These are phyloP conservation scores for Cryptococcus sp. DNA, from an alignment of 1,284 basidiomycete species.

Conservation along the genomic window DNA sequence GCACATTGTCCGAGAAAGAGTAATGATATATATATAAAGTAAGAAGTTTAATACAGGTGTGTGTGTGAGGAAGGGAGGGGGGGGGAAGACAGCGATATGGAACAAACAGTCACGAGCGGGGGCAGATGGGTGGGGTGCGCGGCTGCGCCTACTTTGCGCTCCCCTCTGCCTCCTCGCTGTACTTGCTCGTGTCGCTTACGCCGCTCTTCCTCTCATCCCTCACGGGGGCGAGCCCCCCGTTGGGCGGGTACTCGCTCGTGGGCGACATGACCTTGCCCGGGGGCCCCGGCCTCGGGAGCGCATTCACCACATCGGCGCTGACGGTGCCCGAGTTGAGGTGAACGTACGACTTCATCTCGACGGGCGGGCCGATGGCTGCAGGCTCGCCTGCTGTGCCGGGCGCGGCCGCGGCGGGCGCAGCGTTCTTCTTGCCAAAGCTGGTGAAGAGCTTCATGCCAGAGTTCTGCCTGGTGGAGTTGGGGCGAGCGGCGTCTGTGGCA, in stretches of 20 bases:
- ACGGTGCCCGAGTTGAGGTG: slow-evolving; percentile 42
- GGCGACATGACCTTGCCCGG: slow-evolving; percentile 7
- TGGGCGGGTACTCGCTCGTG: slow-evolving; percentile 10
- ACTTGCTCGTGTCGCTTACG: slow-evolving; percentile 14
- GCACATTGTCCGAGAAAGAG: background rate
- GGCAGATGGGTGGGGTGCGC: too few relatives aligned
- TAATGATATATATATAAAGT: background rate
- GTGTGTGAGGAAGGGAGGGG: too few relatives aligned
- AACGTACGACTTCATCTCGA: slow-evolving; percentile 34
- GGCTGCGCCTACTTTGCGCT: slow-evolving; percentile 7
- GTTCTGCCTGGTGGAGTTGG: slow-evolving; percentile 21
- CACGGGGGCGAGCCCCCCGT: slow-evolving; percentile 1
- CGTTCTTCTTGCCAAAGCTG: slow-evolving; percentile 26
- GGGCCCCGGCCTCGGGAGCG: slow-evolving; percentile 35
- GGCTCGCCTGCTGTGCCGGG: slow-evolving; percentile 5
- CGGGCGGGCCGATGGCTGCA: background rate
- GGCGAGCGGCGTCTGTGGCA: slow-evolving; percentile 1
- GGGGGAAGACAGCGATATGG: background rate
- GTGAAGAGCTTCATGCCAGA: slow-evolving; percentile 21
- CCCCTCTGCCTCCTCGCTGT: slow-evolving; percentile 10
- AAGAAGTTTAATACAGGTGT: too few relatives aligned
- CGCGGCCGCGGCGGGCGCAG: slow-evolving; percentile 17
- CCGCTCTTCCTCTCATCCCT: slow-evolving; percentile 9
- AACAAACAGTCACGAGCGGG: background rate
- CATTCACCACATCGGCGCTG: slow-evolving; percentile 27